A percentile compares a stretch with the other conserved stretches of the same genome.
Evolutionary conservation across 306 rosid genomes (phyloP).

Genomic region (Trifolium subterraneum): DNA sequence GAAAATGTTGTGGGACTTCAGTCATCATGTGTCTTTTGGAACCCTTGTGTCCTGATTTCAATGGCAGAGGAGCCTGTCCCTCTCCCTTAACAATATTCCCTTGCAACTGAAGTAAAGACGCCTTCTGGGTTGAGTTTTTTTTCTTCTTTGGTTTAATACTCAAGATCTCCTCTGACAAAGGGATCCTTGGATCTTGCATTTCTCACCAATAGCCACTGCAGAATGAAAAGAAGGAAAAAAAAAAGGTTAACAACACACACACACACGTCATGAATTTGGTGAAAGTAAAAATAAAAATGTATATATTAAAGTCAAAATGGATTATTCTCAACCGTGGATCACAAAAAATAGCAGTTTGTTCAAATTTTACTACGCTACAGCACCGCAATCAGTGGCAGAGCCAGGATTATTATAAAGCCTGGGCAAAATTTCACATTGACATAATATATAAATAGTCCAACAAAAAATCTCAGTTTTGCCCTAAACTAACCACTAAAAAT

Average conservation of each 20-base stretch:
- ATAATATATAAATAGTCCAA: no score
- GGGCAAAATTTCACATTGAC: no score
- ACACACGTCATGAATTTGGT: slow-evolving; percentile 2
- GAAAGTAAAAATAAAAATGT: neutral
- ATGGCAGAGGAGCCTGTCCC: slow-evolving; percentile 44
- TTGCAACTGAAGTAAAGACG: slow-evolving; percentile 53
- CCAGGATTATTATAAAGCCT: no score
- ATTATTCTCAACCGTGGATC: neutral
- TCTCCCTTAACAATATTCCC: slow-evolving; percentile 55
- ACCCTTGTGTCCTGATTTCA: slow-evolving; percentile 60
- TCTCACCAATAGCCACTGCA: slow-evolving; percentile 41
- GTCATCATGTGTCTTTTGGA: slow-evolving; percentile 62
- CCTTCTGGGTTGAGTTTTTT: slow-evolving; percentile 54
- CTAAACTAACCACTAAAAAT: no score
- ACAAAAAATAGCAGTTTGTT: neutral
- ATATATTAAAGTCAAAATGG: neutral
- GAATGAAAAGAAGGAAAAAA: neutral
- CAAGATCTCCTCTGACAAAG: slow-evolving; percentile 57
- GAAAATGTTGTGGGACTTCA: slow-evolving; percentile 60
- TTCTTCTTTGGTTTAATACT: slow-evolving; percentile 65
- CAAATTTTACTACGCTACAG: neutral
- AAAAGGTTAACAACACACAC: neutral
- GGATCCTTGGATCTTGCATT: slow-evolving; percentile 68
- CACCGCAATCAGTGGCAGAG: neutral
- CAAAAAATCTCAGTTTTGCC: no score